Conservation (phyloP, 345 rosid genomes). For the Aurinia saxatilis region DNA sequence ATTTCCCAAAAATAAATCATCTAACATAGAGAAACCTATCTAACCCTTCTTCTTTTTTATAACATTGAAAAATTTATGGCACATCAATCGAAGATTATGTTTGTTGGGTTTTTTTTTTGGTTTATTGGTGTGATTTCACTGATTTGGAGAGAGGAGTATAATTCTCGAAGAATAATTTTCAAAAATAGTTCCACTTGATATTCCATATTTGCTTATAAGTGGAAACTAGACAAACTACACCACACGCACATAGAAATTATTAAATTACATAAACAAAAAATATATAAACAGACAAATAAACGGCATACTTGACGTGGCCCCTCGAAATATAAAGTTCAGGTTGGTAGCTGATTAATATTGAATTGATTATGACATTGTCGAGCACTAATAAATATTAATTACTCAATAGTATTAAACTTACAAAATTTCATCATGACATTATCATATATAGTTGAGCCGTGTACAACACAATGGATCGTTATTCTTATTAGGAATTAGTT, state of each 20-base stretch:
- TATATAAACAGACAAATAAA: not conserved
- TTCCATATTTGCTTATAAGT: constrained; percentile 6
- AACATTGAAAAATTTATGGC: too few species aligned
- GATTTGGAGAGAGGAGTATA: not conserved
- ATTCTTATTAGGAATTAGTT: not conserved
- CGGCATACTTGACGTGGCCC: constrained; percentile 23
- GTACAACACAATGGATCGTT: not conserved
- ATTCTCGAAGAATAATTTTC: constrained; percentile 1
- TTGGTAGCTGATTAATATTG: constrained; percentile 24
- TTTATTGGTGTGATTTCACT: too few species aligned
- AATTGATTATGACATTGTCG: constrained; percentile 23
- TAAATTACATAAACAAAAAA: not conserved
- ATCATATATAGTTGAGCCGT: constrained; percentile 14
- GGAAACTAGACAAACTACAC: constrained; percentile 24
- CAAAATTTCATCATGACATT: not conserved
- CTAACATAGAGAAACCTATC: too few species aligned
- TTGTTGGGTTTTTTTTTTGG: too few species aligned
- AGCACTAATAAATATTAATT: constrained; percentile 12
- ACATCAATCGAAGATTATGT: too few species aligned
- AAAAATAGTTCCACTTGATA: not conserved
- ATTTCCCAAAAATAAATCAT: too few species aligned
- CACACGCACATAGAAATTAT: constrained; percentile 10
- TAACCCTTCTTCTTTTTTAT: too few species aligned
- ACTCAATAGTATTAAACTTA: not conserved
- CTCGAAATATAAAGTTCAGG: constrained; percentile 22